Base-by-base conservation (phyloP, 192 early-diverging fungal genomes). In the Linnemannia exigua region DNA sequence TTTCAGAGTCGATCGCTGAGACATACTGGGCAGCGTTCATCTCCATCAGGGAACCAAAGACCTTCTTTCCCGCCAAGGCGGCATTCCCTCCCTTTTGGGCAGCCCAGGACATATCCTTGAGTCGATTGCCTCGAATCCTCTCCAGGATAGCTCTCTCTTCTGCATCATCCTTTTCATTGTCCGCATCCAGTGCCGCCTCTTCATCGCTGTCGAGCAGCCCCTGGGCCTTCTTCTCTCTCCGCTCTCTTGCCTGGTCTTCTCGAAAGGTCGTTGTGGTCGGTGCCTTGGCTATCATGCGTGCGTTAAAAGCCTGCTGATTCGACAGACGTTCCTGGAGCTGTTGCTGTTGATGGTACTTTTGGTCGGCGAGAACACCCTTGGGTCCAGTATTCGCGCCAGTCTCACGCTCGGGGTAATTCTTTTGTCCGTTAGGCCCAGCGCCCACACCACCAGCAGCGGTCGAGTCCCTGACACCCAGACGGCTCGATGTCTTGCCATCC, bases 311-410 rank as follows among this genome's bases (percentile, higher is more conserved):
- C 46, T 79, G 50, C 7, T 83, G 79, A 1, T 72, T 50, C 7
- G 85, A 79, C 2, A 73, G 33, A 8, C 88, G 67, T n/a, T 75
- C 75, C 75, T 87, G 87, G 20, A 75, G 54, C 58, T 83, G 70
- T 44, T 86, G 73, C 36, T 87, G 80, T 15, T 89, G 74, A 68
- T 93, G 88, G 72, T 89, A 88, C 25, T 75, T 88, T 44, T 91
- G 89, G 76, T 93, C 92, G 8, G 91, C 89, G 33, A 90, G 82
- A 2, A 93, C 91, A 54, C 91, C 92, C 74, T 93, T 93, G 54
- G 92, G 92, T 6, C 92, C 92, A 8, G 92, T 91, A 20, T 90
- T 89, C 41, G 87, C 79, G 8, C 87, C 84, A 1, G 75, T 72
- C 1, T 75, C 85, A 11, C 81, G 81, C 38, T 88, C 84, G 22